A percentile compares a stretch with the other conserved stretches of the same genome.
Conservation (phyloP, 2,329 filamentous ascomycete genomes). For the Parafenestella ontariensis region DNA sequence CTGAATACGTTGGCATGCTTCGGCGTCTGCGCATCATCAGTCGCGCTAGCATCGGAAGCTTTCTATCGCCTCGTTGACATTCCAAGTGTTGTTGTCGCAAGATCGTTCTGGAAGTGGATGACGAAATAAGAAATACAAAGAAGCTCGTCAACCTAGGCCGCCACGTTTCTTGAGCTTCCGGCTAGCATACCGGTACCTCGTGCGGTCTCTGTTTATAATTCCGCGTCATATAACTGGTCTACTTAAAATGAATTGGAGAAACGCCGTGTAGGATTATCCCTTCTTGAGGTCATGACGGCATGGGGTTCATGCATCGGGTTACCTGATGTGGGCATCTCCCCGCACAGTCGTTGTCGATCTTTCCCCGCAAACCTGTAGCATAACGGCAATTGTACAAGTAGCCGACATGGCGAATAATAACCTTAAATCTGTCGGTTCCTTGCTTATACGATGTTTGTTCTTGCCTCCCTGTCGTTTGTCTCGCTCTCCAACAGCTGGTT, state of each 20-base stretch:
- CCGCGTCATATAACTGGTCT: background rate
- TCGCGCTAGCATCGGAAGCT: conserved; percentile 30
- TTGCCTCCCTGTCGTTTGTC: background rate
- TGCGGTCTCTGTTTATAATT: background rate
- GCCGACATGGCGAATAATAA: background rate
- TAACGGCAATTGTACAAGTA: background rate
- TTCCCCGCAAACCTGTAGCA: conserved; percentile 7
- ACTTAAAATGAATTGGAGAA: background rate
- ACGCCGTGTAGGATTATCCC: background rate
- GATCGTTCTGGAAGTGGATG: conserved; percentile 32
- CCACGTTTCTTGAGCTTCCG: background rate
- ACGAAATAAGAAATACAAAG: conserved; percentile 19
- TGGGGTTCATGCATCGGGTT: background rate
- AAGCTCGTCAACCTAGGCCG: background rate
- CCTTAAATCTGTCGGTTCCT: background rate
- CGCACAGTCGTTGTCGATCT: conserved; percentile 3
- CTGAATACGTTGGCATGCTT: conserved; percentile 32
- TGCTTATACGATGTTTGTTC: background rate
- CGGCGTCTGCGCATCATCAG: conserved; percentile 28
- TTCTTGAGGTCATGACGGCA: background rate
- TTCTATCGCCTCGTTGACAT: conserved; percentile 42
- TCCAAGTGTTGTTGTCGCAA: conserved; percentile 39
- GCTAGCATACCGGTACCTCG: background rate
- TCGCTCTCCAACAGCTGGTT: background rate
- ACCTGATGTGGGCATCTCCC: conserved; percentile 1